phyloP scores from a whole-genome alignment of 352 stramenopile genomes.

The Phytophthora pseudosyringae region DNA sequence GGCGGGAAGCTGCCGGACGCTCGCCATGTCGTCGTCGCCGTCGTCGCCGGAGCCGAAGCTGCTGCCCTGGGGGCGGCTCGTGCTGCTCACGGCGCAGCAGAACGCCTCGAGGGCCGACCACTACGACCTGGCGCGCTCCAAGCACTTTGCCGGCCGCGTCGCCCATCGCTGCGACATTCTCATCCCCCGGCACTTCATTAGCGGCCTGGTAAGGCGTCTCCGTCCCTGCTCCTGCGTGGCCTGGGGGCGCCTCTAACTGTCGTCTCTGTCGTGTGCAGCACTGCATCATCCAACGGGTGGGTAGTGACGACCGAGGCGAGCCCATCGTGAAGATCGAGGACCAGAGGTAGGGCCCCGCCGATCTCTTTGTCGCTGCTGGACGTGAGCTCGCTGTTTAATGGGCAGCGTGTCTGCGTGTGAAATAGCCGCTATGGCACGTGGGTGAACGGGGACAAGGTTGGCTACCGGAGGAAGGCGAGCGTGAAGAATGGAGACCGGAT shows the following conservation, averaged over 20 bases:
- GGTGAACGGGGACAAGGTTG: slow-evolving; percentile 53
- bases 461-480: slow-evolving; percentile 26
- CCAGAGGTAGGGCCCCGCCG: slow-evolving; percentile 43
- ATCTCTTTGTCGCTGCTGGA: too few species aligned
- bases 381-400: background rate
- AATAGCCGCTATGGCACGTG: slow-evolving; percentile 61
- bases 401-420: background rate
- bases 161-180: slow-evolving; percentile 44
- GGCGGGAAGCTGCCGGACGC: background rate
- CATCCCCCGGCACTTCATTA: slow-evolving; percentile 58
- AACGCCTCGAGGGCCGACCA: slow-evolving; percentile 44
- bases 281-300: slow-evolving; percentile 43
- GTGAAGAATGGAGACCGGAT: slow-evolving; percentile 48
- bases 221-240: background rate
- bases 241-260: slow-evolving; percentile 5
- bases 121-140: slow-evolving; percentile 43
- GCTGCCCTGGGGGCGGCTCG: slow-evolving; percentile 66
- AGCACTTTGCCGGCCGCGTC: slow-evolving; percentile 59
- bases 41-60: slow-evolving; percentile 6
- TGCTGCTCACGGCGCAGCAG: slow-evolving; percentile 40
- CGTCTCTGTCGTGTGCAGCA: slow-evolving; percentile 20
- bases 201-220: slow-evolving; percentile 41
- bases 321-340: slow-evolving; percentile 53
- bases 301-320: slow-evolving; percentile 31
- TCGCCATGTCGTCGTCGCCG: slow-evolving; percentile 2